Base-by-base conservation (phyloP, 2,329 filamentous ascomycete species). In the Colletotrichum kahawae region DNA sequence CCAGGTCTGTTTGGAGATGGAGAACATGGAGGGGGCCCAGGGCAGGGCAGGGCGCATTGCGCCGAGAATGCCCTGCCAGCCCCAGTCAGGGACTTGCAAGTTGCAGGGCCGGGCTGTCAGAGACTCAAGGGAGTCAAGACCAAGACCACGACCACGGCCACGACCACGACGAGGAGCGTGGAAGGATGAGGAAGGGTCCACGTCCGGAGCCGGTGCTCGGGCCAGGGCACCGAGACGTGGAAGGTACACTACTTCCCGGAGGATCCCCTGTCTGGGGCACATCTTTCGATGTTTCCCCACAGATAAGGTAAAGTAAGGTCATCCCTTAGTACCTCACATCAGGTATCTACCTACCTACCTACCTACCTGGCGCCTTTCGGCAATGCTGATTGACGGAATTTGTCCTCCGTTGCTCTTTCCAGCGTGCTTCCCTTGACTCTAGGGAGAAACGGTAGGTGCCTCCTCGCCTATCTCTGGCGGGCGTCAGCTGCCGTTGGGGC, bases 241-340 rank as follows among this genome's bases (percentile, higher is more conserved):
- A n/a, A 48, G 38, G 38, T 29, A n/a, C n/a, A n/a, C n/a, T n/a
- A 51, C 27, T 51, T 24, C 33, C 21, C 21, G 38, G 38, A 48
- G 38, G 38, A 48, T 48, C 38, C 24, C 71, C 60, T 14, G 67
- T 56, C 33, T 56, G 60, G 71, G 72, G 63, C 63, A 56, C 43
- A 75, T 64, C 69, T 75, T 75, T 75, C 72, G 69, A 72, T 67
- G 72, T 64, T 71, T 75, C 72, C 56, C 72, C 72, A 75, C 69
- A 75, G 72, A 75, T 75, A 75, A 75, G 72, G 69, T 72, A 56
- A 56, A 56, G 24, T 16, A 24, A 54, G 48, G 36, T 38, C 36
- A 27, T 27, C 24, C 24, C 24, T 27, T 27, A 27, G 24, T 27
- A 27, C 24, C 24, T 27, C 24, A 24, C 24, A 24, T 24, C 24